Base-by-base conservation (phyloP, 805 yeast genomes). In the Brettanomyces nanus region DNA sequence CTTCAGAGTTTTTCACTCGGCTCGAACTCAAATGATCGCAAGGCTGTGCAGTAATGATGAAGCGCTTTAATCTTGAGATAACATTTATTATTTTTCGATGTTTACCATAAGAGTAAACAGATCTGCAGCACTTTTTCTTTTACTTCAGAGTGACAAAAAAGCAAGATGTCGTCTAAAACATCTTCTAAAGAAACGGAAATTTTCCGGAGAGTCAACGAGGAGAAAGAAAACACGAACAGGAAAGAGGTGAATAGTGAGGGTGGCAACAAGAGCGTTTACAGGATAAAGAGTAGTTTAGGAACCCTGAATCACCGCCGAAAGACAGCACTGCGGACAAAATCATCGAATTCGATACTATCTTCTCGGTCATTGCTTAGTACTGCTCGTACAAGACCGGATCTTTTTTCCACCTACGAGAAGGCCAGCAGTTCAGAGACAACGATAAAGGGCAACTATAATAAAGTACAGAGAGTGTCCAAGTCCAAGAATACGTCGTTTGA, bases 251-350 rank as follows among this genome's bases (percentile, higher is more conserved):
- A 28, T 28, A 28, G 15, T 11, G 6, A n/a, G n/a, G n/a, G n/a
- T n/a, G n/a, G 13, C 30, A 28, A 28, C 30, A 28, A 11, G 15
- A 6, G 2, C n/a, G 13, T 11, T 15, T 14, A 11, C 30, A 28
- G 6, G 13, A 28, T 9, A 11, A 11, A 6, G 15, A 28, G 30
- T n/a, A n/a, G n/a, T n/a, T n/a, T n/a, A n/a, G n/a, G n/a, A n/a
- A n/a, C n/a, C n/a, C n/a, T n/a, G n/a, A n/a, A n/a, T n/a, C n/a
- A n/a, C n/a, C 19, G 22, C 7, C 19, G 33, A 10, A 47, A 47
- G 28, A 38, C 46, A 17, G 53, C 46, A 5, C 23, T 52, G 27
- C 36, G 56, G 35, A 45, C 55, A 5, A 53, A 53, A 30, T 53
- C 57, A 2, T 44, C 55, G 3, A 53, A 53, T 38, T 42, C 53